Evolutionary conservation across 345 rosid species (phyloP), one percentile per base, ranked within the genome.

Genomic region (Eucalyptus pauciflora): DNA sequence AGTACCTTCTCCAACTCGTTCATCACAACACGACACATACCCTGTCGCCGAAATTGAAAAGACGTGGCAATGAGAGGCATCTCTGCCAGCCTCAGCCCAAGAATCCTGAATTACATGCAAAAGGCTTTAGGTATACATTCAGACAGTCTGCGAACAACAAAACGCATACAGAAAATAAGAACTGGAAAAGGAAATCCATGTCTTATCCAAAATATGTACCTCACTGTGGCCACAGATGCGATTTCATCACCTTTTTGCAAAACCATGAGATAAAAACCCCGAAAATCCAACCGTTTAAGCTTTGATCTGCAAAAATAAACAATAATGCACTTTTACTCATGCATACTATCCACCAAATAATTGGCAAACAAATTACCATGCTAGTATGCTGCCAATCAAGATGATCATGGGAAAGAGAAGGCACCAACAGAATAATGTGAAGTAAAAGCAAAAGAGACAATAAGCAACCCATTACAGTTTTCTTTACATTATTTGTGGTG

Each of bases 21-120:
- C 90, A 93, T 86, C 86, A 94, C 89, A 71, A 93, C 71, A 58
- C 92, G 93, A 83, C 95, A 94, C 94, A 94, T 92, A 58, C 95
- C 95, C 85, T 88, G 92, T 46, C 90, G 93, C 15, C 94, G 93
- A 88, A 90, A 91, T 27, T 90, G 91, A 69, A 90, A 90, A 90
- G 90, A 86, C 16, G 95, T 94, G 50, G 93, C 94, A 86, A 94
- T 86, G 22, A 94, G 92, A 50, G 95, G 94, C 91, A 94, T 89
- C 91, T 94, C 95, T 27, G 95, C 95, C 43, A 91, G 93, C 89
- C 91, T 90, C 56, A 58, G 91, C 25, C 95, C 94, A 62, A 90
- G 87, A 56, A 94, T 88, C 92, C 95, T 93, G 86, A 56, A 90
- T 90, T 64, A 50, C 41, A 90, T 45, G 50, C 50, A 27, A 62